Percentiles rank a stretch among this genome's conserved stretches.
These are phyloP conservation scores for Pugionium dolabratum DNA, from an alignment of 345 rosid species.

Conservation along the genomic window DNA sequence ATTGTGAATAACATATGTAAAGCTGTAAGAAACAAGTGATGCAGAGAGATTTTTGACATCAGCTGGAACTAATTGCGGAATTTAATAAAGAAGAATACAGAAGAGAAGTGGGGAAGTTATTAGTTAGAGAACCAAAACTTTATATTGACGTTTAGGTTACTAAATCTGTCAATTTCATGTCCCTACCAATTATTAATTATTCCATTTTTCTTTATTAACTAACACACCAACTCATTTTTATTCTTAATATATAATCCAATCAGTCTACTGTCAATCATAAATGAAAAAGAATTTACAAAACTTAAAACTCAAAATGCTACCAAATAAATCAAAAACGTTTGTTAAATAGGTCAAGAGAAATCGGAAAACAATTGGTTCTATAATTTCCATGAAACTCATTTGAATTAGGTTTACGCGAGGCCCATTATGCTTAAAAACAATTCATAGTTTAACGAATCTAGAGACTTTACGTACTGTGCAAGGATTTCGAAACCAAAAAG, in stretches of 20 bases:
- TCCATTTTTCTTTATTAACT: constrained; percentile 1
- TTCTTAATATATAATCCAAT: background rate
- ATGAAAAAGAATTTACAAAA: background rate
- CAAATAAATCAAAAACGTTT: background rate
- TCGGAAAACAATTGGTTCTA: background rate
- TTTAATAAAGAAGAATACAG: background rate
- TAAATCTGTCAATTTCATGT: background rate
- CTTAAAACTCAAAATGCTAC: background rate
- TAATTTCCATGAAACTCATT: constrained; percentile 3
- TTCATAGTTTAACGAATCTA: background rate
- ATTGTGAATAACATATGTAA: too few relatives aligned
- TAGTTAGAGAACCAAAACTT: constrained; percentile 21
- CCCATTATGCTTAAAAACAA: background rate
- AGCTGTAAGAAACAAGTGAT: background rate
- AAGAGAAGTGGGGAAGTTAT: constrained; percentile 14
- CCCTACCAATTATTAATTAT: constrained; percentile 24
- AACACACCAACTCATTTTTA: constrained; percentile 7
- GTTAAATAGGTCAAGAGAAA: background rate
- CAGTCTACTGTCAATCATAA: background rate
- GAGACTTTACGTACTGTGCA: constrained; percentile 6
- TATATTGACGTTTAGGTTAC: constrained; percentile 17
- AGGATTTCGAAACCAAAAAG: background rate
- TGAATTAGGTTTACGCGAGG: background rate
- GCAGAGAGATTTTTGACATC: background rate
- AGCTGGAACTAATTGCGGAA: constrained; percentile 12